Evolutionary conservation across 2,329 filamentous ascomycete species (phyloP), one percentile per base, ranked within the genome.

Genomic region (Byssoonygena ceratinophila): DNA sequence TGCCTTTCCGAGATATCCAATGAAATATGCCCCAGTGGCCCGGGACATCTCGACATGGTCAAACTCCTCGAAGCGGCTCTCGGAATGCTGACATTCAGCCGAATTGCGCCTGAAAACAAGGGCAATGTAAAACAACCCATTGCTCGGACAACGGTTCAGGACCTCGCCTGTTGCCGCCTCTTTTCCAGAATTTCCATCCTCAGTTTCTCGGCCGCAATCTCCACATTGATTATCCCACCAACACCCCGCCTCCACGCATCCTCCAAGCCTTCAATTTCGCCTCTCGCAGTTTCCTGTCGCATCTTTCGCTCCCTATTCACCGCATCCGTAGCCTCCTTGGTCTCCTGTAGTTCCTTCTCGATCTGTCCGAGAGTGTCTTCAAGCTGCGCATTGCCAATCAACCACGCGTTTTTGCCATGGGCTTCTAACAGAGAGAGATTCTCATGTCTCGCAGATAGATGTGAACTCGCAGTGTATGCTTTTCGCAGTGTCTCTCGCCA

Each of bases 401-500:
- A 75, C 91, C 92, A 97, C 8, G 87, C 84, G 67, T 95, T 95
- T 71, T 87, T 87, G 59, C 91, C 92, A 68, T 83, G 83, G 47
- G 76, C 76, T 61, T 92, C 86, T 18, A 95, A 78, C n/a, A 95
- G 76, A 1, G 75, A 72, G 16, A 95, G 79, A 68, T 83, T 81
- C 40, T 76, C 74, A 47, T 77, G 68, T 23, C 80, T 72, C 47
- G 71, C 71, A 1, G 73, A 68, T 20, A 85, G 70, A 64, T 84
- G 82, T 3, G 77, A 74, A 37, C 75, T 75, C 47, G 76, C 76
- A 0, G 75, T 75, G 64, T 82, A 82, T 20, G 81, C 79, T 58
- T 73, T 72, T 48, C 72, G 71, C 45, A 83, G 65, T 1, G 74
- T 72, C 34, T 70, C 61, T 47, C 69, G 71, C 77, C 78, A 81